Evolutionary conservation across 495 filamentous ascomycete genomes (phyloP).

Genomic region (Parachaetomium inaequale): DNA sequence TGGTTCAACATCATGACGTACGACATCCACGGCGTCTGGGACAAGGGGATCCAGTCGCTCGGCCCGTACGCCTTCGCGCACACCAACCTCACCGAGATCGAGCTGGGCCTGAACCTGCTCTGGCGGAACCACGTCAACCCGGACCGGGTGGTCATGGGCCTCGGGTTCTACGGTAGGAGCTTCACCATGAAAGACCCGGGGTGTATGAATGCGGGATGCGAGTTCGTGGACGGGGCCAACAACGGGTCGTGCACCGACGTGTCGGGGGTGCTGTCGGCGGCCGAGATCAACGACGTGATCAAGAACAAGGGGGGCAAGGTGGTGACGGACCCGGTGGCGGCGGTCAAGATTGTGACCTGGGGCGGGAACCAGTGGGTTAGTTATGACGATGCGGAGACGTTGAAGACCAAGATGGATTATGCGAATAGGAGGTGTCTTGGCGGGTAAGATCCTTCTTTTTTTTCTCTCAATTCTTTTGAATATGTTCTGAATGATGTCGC

Average conservation of each 20-base stretch:
- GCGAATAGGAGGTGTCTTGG: neutral
- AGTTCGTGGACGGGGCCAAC: slow-evolving; percentile 24
- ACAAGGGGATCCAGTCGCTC: neutral
- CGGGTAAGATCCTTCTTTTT: neutral
- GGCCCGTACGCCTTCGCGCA: slow-evolving; percentile 45
- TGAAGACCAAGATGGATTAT: slow-evolving; percentile 34
- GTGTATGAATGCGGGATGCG: slow-evolving; percentile 29
- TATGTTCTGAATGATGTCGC: neutral
- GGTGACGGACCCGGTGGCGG: neutral
- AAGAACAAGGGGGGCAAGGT: neutral
- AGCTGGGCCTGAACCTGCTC: slow-evolving; percentile 43
- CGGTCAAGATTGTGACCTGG: slow-evolving; percentile 40
- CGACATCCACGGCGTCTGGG: slow-evolving; percentile 25
- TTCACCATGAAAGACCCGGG: slow-evolving; percentile 24
- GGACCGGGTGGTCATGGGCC: slow-evolving; percentile 42
- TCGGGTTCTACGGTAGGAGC: slow-evolving; percentile 51
- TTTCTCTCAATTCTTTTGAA: too few species aligned
- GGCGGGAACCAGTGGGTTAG: slow-evolving; percentile 44
- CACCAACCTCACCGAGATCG: slow-evolving; percentile 55
- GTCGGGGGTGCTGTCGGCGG: slow-evolving; percentile 34
- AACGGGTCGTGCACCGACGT: slow-evolving; percentile 34
- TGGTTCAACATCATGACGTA: slow-evolving; percentile 37
- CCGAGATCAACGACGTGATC: slow-evolving; percentile 38
- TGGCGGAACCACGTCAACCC: slow-evolving; percentile 49
- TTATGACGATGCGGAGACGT: slow-evolving; percentile 40